Conservation (phyloP, 2,329 filamentous ascomycete genomes). For the Calcarisporium arbuscula region DNA sequence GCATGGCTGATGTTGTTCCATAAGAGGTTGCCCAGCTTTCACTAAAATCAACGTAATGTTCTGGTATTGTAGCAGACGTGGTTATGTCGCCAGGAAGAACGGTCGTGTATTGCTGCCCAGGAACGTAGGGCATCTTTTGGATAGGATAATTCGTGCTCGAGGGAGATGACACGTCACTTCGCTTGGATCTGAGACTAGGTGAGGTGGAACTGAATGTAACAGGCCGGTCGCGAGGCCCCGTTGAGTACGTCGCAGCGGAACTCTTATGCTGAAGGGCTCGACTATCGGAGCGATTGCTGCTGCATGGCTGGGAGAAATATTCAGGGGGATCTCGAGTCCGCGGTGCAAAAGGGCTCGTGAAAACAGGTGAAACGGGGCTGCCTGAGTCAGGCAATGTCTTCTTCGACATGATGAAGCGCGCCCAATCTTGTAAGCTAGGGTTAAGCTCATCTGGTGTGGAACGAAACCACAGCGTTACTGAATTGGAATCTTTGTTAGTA, state of each 20-base stretch:
- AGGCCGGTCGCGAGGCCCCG: slow-evolving; percentile 40
- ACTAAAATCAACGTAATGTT: slow-evolving; percentile 51
- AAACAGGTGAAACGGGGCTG: slow-evolving; percentile 47
- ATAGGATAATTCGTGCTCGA: slow-evolving; percentile 41
- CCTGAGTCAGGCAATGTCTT: slow-evolving; percentile 41
- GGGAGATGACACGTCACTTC: slow-evolving; percentile 56
- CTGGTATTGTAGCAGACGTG: slow-evolving; percentile 48
- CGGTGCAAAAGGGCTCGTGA: slow-evolving; percentile 46
- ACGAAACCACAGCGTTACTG: slow-evolving; percentile 51
- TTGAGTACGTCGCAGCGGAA: slow-evolving; percentile 42
- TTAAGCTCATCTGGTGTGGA: slow-evolving; percentile 44
- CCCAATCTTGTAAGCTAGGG: slow-evolving; percentile 53
- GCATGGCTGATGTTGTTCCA: slow-evolving; percentile 51
- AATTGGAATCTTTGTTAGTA: slow-evolving; percentile 41
- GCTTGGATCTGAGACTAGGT: slow-evolving; percentile 54
- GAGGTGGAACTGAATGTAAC: slow-evolving; percentile 50
- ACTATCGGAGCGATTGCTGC: slow-evolving; percentile 26
- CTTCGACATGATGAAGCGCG: slow-evolving; percentile 42
- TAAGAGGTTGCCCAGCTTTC: slow-evolving; percentile 57
- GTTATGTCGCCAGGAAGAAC: slow-evolving; percentile 49
- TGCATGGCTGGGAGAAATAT: slow-evolving; percentile 36
- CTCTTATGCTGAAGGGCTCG: slow-evolving; percentile 39
- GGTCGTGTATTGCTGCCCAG: slow-evolving; percentile 43
- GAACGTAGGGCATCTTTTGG: slow-evolving; percentile 32
- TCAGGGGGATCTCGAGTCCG: slow-evolving; percentile 35